Conservation (phyloP, 345 rosid species). For the Eucalyptus marginata region DNA sequence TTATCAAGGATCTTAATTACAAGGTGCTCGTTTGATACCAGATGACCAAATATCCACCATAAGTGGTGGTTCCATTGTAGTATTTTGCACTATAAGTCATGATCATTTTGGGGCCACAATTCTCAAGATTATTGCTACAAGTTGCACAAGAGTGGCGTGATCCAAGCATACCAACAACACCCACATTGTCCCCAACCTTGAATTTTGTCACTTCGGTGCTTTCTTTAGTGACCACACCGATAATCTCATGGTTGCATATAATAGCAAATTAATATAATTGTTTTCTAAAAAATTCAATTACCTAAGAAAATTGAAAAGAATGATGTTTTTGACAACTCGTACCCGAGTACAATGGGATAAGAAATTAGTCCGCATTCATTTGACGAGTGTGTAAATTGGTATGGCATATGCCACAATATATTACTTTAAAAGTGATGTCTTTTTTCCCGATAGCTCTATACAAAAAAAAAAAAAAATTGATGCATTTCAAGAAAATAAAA, state of each 20-base stretch:
- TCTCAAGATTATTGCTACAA: neutral
- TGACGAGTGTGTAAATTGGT: constrained; percentile 18
- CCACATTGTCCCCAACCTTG: constrained; percentile 17
- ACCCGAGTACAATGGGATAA: constrained; percentile 31
- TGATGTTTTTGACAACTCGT: neutral
- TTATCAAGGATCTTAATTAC: constrained; percentile 30
- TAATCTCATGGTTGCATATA: constrained; percentile 15
- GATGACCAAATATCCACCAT: constrained; percentile 26
- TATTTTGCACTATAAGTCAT: neutral
- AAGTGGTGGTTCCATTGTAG: constrained; percentile 4
- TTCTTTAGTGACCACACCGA: constrained; percentile 12
- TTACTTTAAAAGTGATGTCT: constrained; percentile 19
- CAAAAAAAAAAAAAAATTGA: neutral
- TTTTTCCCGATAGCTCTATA: constrained; percentile 3
- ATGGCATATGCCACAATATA: constrained; percentile 30
- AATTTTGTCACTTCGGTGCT: constrained; percentile 19
- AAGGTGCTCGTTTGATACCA: constrained; percentile 35
- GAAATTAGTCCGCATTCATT: constrained; percentile 18
- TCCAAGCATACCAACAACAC: constrained; percentile 19
- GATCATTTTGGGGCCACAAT: neutral
- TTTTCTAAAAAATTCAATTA: neutral
- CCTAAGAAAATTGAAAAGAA: neutral
- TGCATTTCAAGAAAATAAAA: neutral
- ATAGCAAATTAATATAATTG: neutral
- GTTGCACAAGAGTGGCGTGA: constrained; percentile 1